These are phyloP conservation scores for Alternaria novae-zelandiae DNA, from an alignment of 2,329 filamentous ascomycete genomes.

Conservation along the genomic window DNA sequence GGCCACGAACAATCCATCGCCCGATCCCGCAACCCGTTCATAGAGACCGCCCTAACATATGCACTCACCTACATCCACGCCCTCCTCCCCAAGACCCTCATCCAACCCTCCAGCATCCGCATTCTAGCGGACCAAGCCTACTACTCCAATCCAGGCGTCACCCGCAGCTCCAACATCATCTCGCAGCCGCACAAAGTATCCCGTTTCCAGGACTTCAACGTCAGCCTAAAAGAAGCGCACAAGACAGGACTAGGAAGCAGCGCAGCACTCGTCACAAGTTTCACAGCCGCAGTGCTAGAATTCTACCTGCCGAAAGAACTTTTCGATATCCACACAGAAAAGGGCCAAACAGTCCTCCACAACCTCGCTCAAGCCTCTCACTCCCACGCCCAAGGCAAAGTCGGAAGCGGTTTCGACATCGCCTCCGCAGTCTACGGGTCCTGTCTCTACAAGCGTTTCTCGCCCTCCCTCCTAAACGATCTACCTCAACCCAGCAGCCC, in stretches of 20 bases:
- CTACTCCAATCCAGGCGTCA: slow-evolving; percentile 68
- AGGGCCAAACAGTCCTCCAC: slow-evolving; percentile 71
- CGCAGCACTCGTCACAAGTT: slow-evolving; percentile 87
- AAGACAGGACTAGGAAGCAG: slow-evolving; percentile 97
- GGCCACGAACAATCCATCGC: slow-evolving; percentile 53
- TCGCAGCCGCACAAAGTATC: slow-evolving; percentile 18
- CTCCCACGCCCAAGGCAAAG: slow-evolving; percentile 94
- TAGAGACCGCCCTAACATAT: slow-evolving; percentile 90
- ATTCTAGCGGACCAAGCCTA: slow-evolving; percentile 97
- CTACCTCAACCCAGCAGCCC: slow-evolving; percentile 71
- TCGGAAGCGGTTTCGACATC: slow-evolving; percentile 95
- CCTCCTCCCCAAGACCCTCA: slow-evolving; percentile 56
- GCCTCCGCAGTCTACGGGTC: slow-evolving; percentile 91
- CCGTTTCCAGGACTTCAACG: slow-evolving; percentile 79
- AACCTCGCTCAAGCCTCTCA: slow-evolving; percentile 94
- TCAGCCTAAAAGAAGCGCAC: slow-evolving; percentile 78
- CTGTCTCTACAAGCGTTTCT: slow-evolving; percentile 91
- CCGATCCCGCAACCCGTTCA: slow-evolving; percentile 73
- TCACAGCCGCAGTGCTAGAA: slow-evolving; percentile 77
- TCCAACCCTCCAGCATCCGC: slow-evolving; percentile 75
- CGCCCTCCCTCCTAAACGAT: slow-evolving; percentile 71
- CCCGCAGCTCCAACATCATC: slow-evolving; percentile 3
- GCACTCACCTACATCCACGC: slow-evolving; percentile 78
- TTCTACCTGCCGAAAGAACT: slow-evolving; percentile 68
- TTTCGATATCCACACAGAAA: slow-evolving; percentile 64